Evolutionary conservation across 805 yeast genomes (phyloP), one percentile per base, ranked within the genome.

Genomic region (Wickerhamomyces canadensis): DNA sequence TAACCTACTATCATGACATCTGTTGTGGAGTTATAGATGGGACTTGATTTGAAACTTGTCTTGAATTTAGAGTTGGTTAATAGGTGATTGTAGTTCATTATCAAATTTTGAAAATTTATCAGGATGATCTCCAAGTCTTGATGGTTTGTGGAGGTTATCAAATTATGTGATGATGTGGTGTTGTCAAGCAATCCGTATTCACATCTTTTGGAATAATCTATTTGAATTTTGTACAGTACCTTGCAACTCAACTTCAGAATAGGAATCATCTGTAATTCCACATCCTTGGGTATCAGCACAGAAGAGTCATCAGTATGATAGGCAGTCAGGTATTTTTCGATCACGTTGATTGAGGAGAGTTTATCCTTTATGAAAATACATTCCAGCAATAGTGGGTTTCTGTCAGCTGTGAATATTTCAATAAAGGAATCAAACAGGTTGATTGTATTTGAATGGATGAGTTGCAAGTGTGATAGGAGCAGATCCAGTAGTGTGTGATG

Each of bases 1-100:
- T 34, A 47, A 8, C 42, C 47, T 12, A 45, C 34, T 7, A 47
- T 27, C 31, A 47, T 33, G 3, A 37, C 38, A 19, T 47, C 51
- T 9, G 35, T 36, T 11, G 36, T 36, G 3, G 40, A 32, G 26
- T 36, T 42, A 12, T n/a, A n/a, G n/a, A n/a, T n/a, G n/a, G 48
- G 41, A 29, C 42, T 37, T 18, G 40, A 34, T 17, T 44, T 33
- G 42, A 47, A 47, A 11, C 32, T 43, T 4, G 51, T 47, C 19
- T 31, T 38, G 22, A 33, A 21, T n/a, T 34, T 34, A 13, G 44
- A 40, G 16, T 39, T 34, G 3, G 17, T 14, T 2, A 45, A 22
- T 22, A 45, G 36, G 4, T 10, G 10, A 27, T 33, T 33, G 34
- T 13, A 23, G 11, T 21, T 21, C 13, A 18, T 9, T 14, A 12